Evolutionary conservation across 208 protist species (phyloP), one percentile per base, ranked within the genome.

Genomic region (Leishmania mexicana): DNA sequence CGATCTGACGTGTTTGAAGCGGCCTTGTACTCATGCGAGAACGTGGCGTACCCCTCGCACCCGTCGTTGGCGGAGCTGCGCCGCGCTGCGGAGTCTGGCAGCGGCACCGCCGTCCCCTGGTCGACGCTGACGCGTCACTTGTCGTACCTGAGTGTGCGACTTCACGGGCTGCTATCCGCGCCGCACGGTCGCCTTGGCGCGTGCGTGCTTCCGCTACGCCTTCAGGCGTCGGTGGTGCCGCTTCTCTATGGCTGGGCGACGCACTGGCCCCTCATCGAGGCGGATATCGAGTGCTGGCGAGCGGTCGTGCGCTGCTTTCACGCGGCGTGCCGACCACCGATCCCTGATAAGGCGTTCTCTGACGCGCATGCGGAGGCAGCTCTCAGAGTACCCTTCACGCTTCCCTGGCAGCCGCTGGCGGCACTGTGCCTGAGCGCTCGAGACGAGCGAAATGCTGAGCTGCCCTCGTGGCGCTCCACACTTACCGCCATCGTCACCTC

Each of bases 391-490:
- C 57, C 84, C 17, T 92, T 90, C 75, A 79, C 76, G 28, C 85
- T 97, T 10, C 92, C 92, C 28, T 97, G 94, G 94, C 60, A 80
- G 19, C 94, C 94, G 38, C 83, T 95, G 35, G 85, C 88, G 8
- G 73, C 73, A 24, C 40, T 96, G n/a, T 70, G 94, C 31, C 64
- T 81, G 31, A 85, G 86, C 13, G 47, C 88, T 2, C 71, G 65
- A 38, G 77, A 80, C 31, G 10, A 62, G 28, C 4, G 58, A 11
- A 83, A 87, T 67, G 35, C 35, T 19, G 53, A 49, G 19, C 49
- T 81, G 40, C 47, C 65, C 15, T 75, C 75, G 68, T 81, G 81
- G 82, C 40, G 8, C 8, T 62, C 76, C n/a, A 47, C 79, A 58
- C 38, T 85, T 42, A 8, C 42, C 17, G 72, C 76, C 24, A 84